Conservation (phyloP, 176 grass and related monocot species). For the Bromus sterilis region DNA sequence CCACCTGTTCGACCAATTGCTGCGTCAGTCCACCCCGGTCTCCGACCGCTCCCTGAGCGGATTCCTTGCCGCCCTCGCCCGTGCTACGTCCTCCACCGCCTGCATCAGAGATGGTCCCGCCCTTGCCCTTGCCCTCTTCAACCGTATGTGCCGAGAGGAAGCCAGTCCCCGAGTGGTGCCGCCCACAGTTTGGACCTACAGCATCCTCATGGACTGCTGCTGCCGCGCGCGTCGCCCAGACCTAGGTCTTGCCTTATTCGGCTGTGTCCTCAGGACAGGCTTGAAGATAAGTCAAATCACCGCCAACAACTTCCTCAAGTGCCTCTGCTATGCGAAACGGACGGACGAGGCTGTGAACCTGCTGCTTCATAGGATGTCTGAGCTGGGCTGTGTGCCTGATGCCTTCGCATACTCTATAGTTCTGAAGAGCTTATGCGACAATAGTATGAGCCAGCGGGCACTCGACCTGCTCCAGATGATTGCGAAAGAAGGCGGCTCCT, state of each 20-base stretch:
- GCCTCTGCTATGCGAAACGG: too few species aligned
- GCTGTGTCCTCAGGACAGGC: not conserved
- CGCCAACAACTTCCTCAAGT: too few species aligned
- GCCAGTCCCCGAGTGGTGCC: not conserved
- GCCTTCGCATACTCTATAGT: not conserved
- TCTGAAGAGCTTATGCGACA: not conserved
- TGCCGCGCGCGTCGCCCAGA: not conserved
- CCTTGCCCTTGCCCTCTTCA: not conserved
- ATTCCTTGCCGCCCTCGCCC: not conserved
- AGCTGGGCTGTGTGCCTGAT: not conserved
- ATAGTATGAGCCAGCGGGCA: not conserved
- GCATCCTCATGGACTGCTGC: not conserved
- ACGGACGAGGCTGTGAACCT: too few species aligned
- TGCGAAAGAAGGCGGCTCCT: not conserved
- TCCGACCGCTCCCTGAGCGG: not conserved
- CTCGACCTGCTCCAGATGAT: not conserved
- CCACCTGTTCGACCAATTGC: not conserved
- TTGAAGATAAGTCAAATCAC: not conserved
- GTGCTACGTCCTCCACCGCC: not conserved
- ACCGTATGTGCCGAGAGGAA: not conserved
- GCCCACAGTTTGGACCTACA: not conserved
- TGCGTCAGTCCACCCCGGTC: not conserved
- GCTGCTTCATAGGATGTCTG: not conserved
- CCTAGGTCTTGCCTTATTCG: not conserved
- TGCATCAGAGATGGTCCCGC: not conserved